These are phyloP conservation scores for Diaporthe humulicola DNA, from an alignment of 2,329 filamentous ascomycete genomes.

Conservation along the genomic window DNA sequence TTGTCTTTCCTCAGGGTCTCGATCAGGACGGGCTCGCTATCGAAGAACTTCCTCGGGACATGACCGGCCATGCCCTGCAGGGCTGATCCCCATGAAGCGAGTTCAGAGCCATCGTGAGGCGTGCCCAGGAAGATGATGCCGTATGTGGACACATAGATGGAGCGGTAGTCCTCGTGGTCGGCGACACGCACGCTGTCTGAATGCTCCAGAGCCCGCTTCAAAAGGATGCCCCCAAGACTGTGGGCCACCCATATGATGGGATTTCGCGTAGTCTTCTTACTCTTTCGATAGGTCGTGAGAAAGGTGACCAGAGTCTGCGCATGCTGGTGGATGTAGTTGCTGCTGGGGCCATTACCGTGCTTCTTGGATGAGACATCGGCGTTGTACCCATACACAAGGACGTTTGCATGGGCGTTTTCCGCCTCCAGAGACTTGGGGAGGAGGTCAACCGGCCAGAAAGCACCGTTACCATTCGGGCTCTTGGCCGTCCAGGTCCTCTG, in stretches of 20 bases:
- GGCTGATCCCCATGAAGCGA: conserved; percentile 76
- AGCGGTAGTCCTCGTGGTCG: conserved; percentile 74
- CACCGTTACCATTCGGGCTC: conserved; percentile 53
- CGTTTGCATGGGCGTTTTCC: conserved; percentile 66
- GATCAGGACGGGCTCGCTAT: conserved; percentile 76
- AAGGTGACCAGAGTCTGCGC: conserved; percentile 76
- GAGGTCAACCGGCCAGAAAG: conserved; percentile 79
- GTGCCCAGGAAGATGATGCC: conserved; percentile 84
- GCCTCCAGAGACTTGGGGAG: conserved; percentile 70
- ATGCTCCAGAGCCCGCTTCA: conserved; percentile 78
- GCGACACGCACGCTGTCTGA: conserved; percentile 72
- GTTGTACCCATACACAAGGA: conserved; percentile 82
- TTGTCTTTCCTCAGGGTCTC: conserved; percentile 80
- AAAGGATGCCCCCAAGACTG: conserved; percentile 79
- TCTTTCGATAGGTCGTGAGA: conserved; percentile 73
- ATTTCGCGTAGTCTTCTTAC: conserved; percentile 67
- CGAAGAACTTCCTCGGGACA: conserved; percentile 75
- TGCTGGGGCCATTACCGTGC: conserved; percentile 67
- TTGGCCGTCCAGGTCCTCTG: conserved; percentile 72
- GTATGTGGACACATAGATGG: conserved; percentile 81
- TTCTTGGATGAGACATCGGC: conserved; percentile 71
- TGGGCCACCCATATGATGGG: conserved; percentile 84
- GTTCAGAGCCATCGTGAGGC: conserved; percentile 78
- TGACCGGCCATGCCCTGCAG: conserved; percentile 77
- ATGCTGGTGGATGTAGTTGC: conserved; percentile 78